Percentiles rank a stretch among this genome's conserved stretches.
phyloP scores from a whole-genome alignment of 1,284 basidiomycete genomes.

The Wallemia hederae region DNA sequence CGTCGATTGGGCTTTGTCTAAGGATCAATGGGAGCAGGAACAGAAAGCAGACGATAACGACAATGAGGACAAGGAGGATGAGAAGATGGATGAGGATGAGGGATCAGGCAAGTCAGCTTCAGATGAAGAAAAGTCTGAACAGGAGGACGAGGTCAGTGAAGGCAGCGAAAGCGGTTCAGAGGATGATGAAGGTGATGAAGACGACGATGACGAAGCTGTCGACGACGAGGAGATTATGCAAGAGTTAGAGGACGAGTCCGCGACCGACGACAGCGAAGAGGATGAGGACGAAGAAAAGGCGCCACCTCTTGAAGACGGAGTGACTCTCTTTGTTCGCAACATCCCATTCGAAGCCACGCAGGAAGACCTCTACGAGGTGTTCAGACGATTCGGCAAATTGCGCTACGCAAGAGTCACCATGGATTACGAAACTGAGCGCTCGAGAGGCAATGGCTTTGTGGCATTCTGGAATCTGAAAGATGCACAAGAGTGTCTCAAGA shows the following conservation, averaged over 20 bases:
- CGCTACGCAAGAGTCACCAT: conserved; percentile 79
- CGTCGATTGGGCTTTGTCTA: conserved; percentile 88
- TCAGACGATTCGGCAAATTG: conserved; percentile 68
- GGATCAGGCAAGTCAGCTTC: conserved; percentile 11
- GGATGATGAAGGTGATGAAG: conserved; percentile 15
- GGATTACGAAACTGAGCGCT: conserved; percentile 53
- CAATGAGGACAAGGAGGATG: conserved; percentile 15
- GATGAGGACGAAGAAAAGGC: conserved; percentile 22
- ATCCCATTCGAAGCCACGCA: conserved; percentile 75
- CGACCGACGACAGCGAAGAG: conserved; percentile 13
- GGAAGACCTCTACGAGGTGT: conserved; percentile 58
- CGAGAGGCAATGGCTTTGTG: conserved; percentile 80
- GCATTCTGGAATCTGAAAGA: conserved; percentile 90
- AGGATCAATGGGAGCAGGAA: conserved; percentile 58
- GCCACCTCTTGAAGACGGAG: conserved; percentile 52
- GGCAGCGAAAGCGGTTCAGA: conserved; percentile 20
- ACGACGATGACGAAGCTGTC: conserved; percentile 9
- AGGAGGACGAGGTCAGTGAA: conserved; percentile 15
- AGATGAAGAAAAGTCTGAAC: conserved; percentile 11
- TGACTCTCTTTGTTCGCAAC: conserved; percentile 82
- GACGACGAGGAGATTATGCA: conserved; percentile 6
- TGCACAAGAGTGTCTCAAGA: conserved; percentile 54
- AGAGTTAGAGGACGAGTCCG: background rate
- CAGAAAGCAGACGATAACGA: conserved; percentile 24
- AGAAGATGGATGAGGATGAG: conserved; percentile 17